Evolutionary conservation across 2,329 filamentous ascomycete genomes (phyloP), one percentile per base, ranked within the genome.

Genomic region (Xylariaceae sp.): DNA sequence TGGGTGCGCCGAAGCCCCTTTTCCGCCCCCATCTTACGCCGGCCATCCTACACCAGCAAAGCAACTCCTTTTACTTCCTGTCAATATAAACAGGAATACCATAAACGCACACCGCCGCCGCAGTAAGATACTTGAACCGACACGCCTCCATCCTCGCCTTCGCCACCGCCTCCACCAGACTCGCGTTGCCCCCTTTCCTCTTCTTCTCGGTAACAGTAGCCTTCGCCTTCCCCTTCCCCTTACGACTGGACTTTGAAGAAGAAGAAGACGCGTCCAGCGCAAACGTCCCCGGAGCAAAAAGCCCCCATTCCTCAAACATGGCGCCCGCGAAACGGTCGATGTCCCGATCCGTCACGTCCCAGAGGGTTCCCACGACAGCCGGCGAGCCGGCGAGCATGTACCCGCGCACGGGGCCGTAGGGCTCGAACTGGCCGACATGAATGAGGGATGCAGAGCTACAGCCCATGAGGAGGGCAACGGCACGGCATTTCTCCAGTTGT

Each of bases 261-360:
- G 17, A 69, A 30, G 62, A 62, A 62, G 17, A 69, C 51, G 56
- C 64, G 47, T 74, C 72, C 53, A 73, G 71, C 62, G 78, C 63
- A 61, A 75, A 81, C 6, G 78, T 73, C 59, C 80, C 80, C 73
- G 67, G 67, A 1, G 74, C 70, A 56, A 89, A 77, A 5, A 99
- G 73, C 0, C 94, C 94, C 94, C 94, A 99, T 67, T 88, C 82
- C 71, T 94, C 89, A 72, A 96, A 89, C 2, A 89, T 79, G 30
- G 82, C 80, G 39, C 88, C 85, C 0, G 92, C 89, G 73, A 96
- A 96, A 15, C 92, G 88, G 76, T 99, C 95, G 72, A 97, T 96
- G 73, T 99, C 94, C 69, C 90, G 90, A 73, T 99, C 94, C 8
- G 94, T 99, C 53, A 99, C 94, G 73, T 99, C 94, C 94, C 94